Evolutionary conservation across 2,329 filamentous ascomycete genomes (phyloP), one percentile per base, ranked within the genome.

Genomic region (Hirsutella rhossiliensis): DNA sequence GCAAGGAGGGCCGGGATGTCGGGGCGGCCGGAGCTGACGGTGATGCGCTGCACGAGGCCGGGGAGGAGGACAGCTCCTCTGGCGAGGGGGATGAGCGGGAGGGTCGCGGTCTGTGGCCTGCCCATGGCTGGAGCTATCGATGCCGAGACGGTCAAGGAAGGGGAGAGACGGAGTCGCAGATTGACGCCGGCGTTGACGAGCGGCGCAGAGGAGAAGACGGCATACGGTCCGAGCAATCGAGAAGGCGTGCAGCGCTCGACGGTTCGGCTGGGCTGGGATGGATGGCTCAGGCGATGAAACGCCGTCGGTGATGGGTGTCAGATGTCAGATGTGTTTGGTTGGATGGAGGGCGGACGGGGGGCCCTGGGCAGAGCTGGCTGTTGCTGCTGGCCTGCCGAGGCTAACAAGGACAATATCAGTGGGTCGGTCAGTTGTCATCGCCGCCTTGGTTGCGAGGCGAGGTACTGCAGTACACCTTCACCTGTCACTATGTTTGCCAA

Each of bases 1-100:
- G 88, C 85, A 45, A 98, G 79, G 38, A 97, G 77, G 42, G 90
- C 85, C 43, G 87, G 83, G 52, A 97, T 83, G 63, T 97, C 92
- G 52, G 87, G 80, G 42, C 90, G 86, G 62, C 82, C 73, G 32
- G 73, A 81, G 36, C 82, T 79, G 43, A 96, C 82, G 44, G 87
- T 80, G 51, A 97, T 84, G 54, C 89, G 84, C 54, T 94, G 76
- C 42, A 89, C 80, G 45, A 89, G 80, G 49, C 88, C 87, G 4
- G 92, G 92, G 11, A 95, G 76, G 36, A 97, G 78, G 52, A 96
- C 84, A 49, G 80, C 77, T 51, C 83, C 84, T 57, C 82, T 80
- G 43, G 87, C 79, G 38, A 97, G 76, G 32, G 88, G 86, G 52
- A 97, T 83, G 54, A 97, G 68, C 39, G 90, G 85, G 30, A 95